Percentiles rank a stretch among this genome's conserved stretches.
Conservation (phyloP, 2,329 filamentous ascomycete species). For the Coniochaeta sp. region DNA sequence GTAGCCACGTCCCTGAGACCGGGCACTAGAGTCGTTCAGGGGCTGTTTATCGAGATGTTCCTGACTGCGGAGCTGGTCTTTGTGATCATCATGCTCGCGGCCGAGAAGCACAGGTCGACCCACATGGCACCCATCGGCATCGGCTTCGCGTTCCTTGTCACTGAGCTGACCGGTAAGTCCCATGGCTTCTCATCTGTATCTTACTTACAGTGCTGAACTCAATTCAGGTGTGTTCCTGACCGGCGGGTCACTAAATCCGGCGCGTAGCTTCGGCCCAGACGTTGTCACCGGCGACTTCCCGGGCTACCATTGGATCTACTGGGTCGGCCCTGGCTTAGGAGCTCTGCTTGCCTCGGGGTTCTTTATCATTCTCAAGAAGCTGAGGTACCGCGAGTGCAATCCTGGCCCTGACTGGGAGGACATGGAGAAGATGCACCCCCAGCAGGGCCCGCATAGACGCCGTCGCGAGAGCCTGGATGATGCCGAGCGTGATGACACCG, state of each 20-base stretch:
- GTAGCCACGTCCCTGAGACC: constrained; percentile 39
- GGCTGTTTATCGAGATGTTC: constrained; percentile 55
- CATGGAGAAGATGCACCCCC: background rate
- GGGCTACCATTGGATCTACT: constrained; percentile 35
- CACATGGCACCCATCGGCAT: constrained; percentile 61
- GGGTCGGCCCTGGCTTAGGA: constrained; percentile 35
- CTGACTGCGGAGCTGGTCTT: constrained; percentile 52
- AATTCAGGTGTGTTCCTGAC: constrained; percentile 29
- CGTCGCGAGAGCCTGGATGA: background rate
- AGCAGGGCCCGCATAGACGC: background rate
- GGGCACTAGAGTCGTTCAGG: constrained; percentile 38
- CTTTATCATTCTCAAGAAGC: constrained; percentile 12
- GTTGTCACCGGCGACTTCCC: constrained; percentile 26
- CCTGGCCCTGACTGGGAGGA: constrained; percentile 12
- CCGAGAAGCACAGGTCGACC: constrained; percentile 59
- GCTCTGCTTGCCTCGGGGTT: constrained; percentile 28
- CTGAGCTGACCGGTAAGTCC: constrained; percentile 24
- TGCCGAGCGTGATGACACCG: background rate
- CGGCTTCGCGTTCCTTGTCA: constrained; percentile 56
- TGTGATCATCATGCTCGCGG: constrained; percentile 56
- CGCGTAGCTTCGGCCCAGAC: constrained; percentile 35
- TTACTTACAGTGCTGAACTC: constrained; percentile 16
- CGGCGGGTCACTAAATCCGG: constrained; percentile 33
- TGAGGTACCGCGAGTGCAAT: constrained; percentile 14
- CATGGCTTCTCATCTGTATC: background rate